A percentile compares a stretch with the other conserved stretches of the same genome.
Evolutionary conservation across 768 basidiomycete species (phyloP).

Genomic region (Pleurotus djamor): DNA sequence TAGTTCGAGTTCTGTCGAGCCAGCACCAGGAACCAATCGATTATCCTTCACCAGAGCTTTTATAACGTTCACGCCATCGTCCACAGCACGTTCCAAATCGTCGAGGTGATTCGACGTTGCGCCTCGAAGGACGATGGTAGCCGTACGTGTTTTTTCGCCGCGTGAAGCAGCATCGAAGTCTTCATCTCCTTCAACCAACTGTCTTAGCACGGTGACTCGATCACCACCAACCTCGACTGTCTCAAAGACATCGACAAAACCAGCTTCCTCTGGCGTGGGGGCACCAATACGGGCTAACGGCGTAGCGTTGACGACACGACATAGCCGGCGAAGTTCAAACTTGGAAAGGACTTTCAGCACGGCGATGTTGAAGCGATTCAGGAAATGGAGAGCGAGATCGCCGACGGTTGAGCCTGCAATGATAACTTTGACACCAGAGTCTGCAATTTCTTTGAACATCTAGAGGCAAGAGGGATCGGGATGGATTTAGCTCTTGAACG

Average conservation of each 20-base stretch:
- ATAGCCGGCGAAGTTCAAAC: conserved; percentile 92
- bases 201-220: conserved; percentile 94
- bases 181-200: conserved; percentile 65
- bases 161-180: conserved; percentile 50
- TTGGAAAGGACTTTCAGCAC: conserved; percentile 98
- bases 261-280: conserved; percentile 95
- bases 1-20: conserved; percentile 93
- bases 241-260: conserved; percentile 92
- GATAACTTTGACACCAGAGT: conserved; percentile 91
- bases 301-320: conserved; percentile 94
- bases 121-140: conserved; percentile 93
- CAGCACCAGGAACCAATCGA: conserved; percentile 90
- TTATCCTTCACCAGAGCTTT: conserved; percentile 90
- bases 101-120: conserved; percentile 94
- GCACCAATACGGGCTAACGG: conserved; percentile 95
- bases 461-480: too few relatives aligned
- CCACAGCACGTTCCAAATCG: conserved; percentile 93
- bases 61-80: conserved; percentile 96
- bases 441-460: conserved; percentile 97
- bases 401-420: conserved; percentile 92
- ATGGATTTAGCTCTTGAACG: too few relatives aligned
- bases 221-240: conserved; percentile 96
- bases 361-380: conserved; percentile 90
- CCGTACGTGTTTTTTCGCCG: conserved; percentile 79
- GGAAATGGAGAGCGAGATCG: conserved; percentile 95